These are phyloP conservation scores for Coemansia sp. DNA, from an alignment of 192 early-diverging fungal genomes.

Conservation along the genomic window DNA sequence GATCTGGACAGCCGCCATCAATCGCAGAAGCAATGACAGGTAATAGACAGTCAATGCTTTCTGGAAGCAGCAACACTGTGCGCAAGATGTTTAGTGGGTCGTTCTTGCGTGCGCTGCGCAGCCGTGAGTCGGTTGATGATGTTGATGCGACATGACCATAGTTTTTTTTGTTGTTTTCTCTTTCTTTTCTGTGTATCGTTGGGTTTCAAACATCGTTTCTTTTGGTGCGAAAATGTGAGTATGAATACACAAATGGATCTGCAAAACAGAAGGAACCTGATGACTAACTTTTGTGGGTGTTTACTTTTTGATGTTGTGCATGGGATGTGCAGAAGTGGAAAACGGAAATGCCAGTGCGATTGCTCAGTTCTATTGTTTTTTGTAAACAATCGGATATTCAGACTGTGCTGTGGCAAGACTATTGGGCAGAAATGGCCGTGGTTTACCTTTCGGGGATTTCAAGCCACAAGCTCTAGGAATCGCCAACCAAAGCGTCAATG, in stretches of 20 bases:
- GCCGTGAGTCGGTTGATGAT: conserved; percentile 51
- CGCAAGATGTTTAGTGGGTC: conserved; percentile 54
- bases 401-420: conserved; percentile 5
- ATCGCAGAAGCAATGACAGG: conserved; percentile 1
- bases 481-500: no score
- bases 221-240: no score
- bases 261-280: no score
- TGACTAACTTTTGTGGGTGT: background rate
- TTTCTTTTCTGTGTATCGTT: background rate
- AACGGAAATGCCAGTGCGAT: background rate
- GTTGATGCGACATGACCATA: conserved; percentile 1
- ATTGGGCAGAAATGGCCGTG: conserved; percentile 36
- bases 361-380: background rate
- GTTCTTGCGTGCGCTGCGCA: conserved; percentile 45
- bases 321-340: conserved; percentile 13
- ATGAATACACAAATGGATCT: no score
- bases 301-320: no score
- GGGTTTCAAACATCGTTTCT: background rate
- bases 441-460: background rate
- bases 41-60: conserved; percentile 13
- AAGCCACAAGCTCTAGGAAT: background rate
- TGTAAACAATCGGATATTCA: background rate
- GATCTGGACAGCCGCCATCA: background rate
- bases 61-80: conserved; percentile 28
- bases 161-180: background rate